phyloP scores from a whole-genome alignment of 1,284 basidiomycete genomes.

The Heterobasidion irregulare region DNA sequence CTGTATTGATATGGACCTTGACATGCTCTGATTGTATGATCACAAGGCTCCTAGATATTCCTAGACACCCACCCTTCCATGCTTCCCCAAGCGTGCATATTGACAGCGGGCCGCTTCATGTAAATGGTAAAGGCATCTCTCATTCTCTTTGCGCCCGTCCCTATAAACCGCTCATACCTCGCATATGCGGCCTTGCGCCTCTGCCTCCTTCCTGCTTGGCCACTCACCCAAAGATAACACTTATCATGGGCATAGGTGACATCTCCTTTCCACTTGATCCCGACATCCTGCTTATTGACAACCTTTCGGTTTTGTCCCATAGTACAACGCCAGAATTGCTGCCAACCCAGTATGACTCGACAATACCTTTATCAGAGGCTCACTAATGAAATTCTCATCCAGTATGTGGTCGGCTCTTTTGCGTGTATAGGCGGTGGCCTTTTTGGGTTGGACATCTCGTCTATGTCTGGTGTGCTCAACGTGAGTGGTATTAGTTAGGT shows the following conservation, averaged over 20 bases:
- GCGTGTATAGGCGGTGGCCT: constrained; percentile 75
- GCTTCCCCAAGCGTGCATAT: no score
- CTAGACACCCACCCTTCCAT: no score
- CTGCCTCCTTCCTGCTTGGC: no score
- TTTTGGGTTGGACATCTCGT: constrained; percentile 75
- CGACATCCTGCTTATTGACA: background rate
- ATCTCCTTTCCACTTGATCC: background rate
- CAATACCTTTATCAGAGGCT: background rate
- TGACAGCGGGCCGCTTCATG: no score
- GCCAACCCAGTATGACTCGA: constrained; percentile 23
- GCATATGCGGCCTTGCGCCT: no score
- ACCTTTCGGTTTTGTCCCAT: background rate
- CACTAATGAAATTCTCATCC: background rate
- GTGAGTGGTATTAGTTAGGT: constrained; percentile 26
- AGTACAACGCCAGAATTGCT: constrained; percentile 30
- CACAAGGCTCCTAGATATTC: no score
- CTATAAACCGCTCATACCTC: no score
- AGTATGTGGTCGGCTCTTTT: constrained; percentile 67
- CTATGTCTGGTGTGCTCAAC: constrained; percentile 72
- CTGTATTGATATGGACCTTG: no score
- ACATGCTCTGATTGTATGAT: no score
- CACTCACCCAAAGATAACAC: no score
- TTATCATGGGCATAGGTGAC: background rate
- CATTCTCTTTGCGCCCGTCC: no score
- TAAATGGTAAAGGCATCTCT: no score